Base-by-base conservation (phyloP, 2,329 filamentous ascomycete species). In the Aspergillus chevalieri region DNA sequence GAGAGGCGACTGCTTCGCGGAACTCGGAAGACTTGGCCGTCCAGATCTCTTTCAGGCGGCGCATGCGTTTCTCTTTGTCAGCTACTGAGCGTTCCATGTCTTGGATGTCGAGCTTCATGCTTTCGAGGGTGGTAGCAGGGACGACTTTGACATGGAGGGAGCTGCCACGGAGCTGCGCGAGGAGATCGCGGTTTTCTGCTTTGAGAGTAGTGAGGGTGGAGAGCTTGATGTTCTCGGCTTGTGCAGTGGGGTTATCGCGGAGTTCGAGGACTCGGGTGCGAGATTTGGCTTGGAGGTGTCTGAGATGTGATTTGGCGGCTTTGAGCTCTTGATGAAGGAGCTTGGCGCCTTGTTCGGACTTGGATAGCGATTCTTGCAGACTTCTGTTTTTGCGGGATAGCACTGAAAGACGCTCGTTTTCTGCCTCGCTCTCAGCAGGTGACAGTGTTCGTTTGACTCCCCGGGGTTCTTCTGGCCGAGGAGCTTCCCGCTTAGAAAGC, bases 41-140 rank as follows among this genome's bases (percentile, higher is more conserved):
- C 87, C 89, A 98, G 50, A 97, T 93, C 64, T 96, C 87, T 60
- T 94, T 95, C 10, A 97, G 82, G 2, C 93, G 87, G 19, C 83
- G 79, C 55, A 87, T 87, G 43, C 87, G 85, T 71, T 96, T 98
- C 57, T 93, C 86, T 36, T 78, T 78, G 19, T 78, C 75, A 8
- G 85, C 83, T 1, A 87, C 85, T 0, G 81, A 80, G 12, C 82
- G 83, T 58, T 87, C 83, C 51, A 82, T 83, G 19, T 87, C 86
- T 28, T 82, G 77, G 38, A 96, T 79, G 57, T 93, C 86, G 47
- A 89, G 80, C 52, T 87, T 84, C 39, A 86, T 80, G 15, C 86
- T 84, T 36, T 86, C 82, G 14, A 97, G 81, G 1, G 88, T 85
- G 2, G 85, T 87, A 4, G 82, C 77, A 0, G 93, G 93, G 4